Base-by-base conservation (phyloP, 1,284 basidiomycete genomes). In the Sporisorium scitamineum region DNA sequence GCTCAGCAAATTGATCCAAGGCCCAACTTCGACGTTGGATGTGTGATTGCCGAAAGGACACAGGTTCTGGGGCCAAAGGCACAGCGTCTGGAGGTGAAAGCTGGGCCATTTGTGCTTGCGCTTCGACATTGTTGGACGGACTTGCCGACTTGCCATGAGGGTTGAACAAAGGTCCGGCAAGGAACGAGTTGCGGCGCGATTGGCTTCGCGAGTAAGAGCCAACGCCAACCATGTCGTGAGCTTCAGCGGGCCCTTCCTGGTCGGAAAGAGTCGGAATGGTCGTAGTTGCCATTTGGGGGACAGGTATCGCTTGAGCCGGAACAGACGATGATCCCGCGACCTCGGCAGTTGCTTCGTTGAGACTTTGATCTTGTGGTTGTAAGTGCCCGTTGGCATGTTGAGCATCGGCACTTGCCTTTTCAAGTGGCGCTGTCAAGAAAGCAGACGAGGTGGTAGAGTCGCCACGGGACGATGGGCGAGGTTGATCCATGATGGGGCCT, bases 171-270 rank as follows among this genome's bases (percentile, higher is more conserved):
- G 68, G 62, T 5, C 54, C 59, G 7, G 26, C 72, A n/a, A 80
- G 61, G 42, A 75, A 59, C 16, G 79, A 80, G 44, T 80, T 80
- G 44, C 76, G 70, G 5, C 79, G 54, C 5, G 79, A 80, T 11
- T 71, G 70, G 31, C 59, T 71, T 13, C 78, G 63, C 5, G 64
- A 69, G 47, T 42, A 80, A 16, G 79, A 80, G 22, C 79, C 79
- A 18, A 80, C 61, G 18, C 79, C 79, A 9, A 72, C 79, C 79
- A 80, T 80, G 48, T 62, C 54, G 24, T 48, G 4, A 1, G 32
- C n/a, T 24, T 61, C 55, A 3, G 24, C 22, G 4, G 51, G 32
- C 22, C 10, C 45, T 8, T 37, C 24, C 13, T 54, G 37, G 16
- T 62, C 52, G 13, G 47, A 16, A 2, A 16, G 1, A 6, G 37